Percentiles rank a stretch among this genome's conserved stretches.
These are phyloP conservation scores for Rhodotorula sp. DNA, from an alignment of 1,284 basidiomycete species.

Conservation along the genomic window DNA sequence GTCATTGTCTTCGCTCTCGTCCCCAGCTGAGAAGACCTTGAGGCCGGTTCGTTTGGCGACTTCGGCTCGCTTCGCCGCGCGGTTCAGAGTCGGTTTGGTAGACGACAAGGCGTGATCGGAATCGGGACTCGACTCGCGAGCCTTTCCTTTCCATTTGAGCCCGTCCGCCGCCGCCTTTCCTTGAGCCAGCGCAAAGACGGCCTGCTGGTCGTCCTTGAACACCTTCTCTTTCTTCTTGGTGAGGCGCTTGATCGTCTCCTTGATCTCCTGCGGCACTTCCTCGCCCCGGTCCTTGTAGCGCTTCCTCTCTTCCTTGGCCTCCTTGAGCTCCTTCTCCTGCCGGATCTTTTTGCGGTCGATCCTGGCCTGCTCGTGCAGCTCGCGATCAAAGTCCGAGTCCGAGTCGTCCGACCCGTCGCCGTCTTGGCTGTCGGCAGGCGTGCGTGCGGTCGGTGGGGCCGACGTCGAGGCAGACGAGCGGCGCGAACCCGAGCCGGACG, in stretches of 20 bases:
- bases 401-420: neutral
- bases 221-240: neutral
- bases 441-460: neutral
- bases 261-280: conserved; percentile 3
- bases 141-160: conserved; percentile 1
- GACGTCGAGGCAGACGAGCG: neutral
- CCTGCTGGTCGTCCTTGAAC: conserved; percentile 9
- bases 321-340: neutral
- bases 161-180: neutral
- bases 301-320: neutral
- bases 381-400: neutral
- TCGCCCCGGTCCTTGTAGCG: conserved; percentile 15
- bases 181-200: neutral
- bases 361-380: neutral
- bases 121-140: neutral
- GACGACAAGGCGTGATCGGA: neutral
- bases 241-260: conserved; percentile 1
- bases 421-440: no score
- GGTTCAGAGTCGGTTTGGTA: conserved; percentile 16
- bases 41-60: conserved; percentile 4
- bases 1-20: neutral
- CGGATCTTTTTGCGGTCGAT: neutral
- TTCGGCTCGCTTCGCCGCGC: conserved; percentile 13
- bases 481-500: neutral
- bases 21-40: neutral